Evolutionary conservation across 2,329 filamentous ascomycete genomes (phyloP).

Genomic region (Aureobasidium melanogenum): DNA sequence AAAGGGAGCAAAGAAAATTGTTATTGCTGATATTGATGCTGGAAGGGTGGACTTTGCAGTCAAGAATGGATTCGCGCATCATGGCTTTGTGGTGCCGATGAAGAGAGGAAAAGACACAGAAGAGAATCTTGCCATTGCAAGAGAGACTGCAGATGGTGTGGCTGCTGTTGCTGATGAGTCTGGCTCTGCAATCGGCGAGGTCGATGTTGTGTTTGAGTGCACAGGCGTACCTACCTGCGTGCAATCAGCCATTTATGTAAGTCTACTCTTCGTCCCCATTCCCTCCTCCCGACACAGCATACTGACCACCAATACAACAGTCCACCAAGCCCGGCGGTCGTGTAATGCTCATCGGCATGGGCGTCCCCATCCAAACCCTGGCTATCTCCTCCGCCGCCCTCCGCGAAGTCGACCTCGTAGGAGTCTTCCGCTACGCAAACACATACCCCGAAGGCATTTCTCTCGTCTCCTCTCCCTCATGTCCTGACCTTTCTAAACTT

Average conservation of each 20-base stretch:
- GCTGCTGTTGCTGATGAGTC: slow-evolving; percentile 29
- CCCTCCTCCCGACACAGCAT: neutral
- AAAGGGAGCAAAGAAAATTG: slow-evolving; percentile 44
- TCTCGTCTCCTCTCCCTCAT: slow-evolving; percentile 41
- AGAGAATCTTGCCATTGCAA: slow-evolving; percentile 42
- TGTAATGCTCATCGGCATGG: slow-evolving; percentile 72
- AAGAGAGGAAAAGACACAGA: slow-evolving; percentile 42
- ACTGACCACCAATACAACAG: slow-evolving; percentile 18
- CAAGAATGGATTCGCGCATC: slow-evolving; percentile 40
- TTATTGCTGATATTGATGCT: slow-evolving; percentile 53
- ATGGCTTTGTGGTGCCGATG: slow-evolving; percentile 37
- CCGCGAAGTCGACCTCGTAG: slow-evolving; percentile 69
- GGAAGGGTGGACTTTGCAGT: slow-evolving; percentile 48
- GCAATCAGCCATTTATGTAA: slow-evolving; percentile 62
- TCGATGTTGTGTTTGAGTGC: slow-evolving; percentile 67
- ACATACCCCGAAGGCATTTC: slow-evolving; percentile 64
- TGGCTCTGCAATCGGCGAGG: slow-evolving; percentile 38
- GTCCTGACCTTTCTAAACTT: slow-evolving; percentile 60
- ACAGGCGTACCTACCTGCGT: slow-evolving; percentile 68
- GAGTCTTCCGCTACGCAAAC: slow-evolving; percentile 69
- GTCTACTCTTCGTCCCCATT: slow-evolving; percentile 13
- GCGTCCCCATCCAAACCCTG: slow-evolving; percentile 64
- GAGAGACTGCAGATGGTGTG: slow-evolving; percentile 39
- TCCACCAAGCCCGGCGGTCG: slow-evolving; percentile 60
- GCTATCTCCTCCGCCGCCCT: slow-evolving; percentile 64